These are phyloP conservation scores for Sophora flavescens DNA, from an alignment of 306 rosid genomes.

Conservation along the genomic window DNA sequence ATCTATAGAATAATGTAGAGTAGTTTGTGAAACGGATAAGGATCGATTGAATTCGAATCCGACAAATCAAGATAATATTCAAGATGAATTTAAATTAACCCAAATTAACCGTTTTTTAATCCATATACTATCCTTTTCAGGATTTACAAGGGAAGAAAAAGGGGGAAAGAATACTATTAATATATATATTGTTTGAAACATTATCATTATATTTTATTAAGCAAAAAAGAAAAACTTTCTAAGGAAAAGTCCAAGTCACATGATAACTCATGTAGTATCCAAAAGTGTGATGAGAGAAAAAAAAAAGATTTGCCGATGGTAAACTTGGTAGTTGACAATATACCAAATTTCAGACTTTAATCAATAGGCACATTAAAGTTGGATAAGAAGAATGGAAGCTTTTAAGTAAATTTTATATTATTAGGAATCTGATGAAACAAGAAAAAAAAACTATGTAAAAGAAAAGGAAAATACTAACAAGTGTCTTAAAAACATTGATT, in stretches of 20 bases:
- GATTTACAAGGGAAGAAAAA: background rate
- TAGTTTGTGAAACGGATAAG: no score
- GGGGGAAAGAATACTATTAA: background rate
- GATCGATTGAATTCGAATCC: no score
- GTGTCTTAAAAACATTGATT: no score
- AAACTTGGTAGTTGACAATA: slow-evolving; percentile 37
- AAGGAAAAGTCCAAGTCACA: slow-evolving; percentile 40
- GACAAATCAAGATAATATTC: no score
- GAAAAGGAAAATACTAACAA: no score
- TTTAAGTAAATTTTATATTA: slow-evolving; percentile 3
- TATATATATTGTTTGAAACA: background rate
- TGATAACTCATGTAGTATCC: slow-evolving; percentile 21
- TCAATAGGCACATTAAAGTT: slow-evolving; percentile 21
- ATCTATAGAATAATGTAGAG: background rate
- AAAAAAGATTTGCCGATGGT: slow-evolving; percentile 26
- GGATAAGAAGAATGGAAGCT: background rate
- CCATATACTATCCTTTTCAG: no score
- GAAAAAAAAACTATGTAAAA: background rate
- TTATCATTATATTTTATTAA: background rate
- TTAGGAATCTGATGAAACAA: background rate
- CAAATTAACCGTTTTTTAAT: no score
- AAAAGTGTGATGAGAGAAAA: slow-evolving; percentile 27
- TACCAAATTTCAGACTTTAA: slow-evolving; percentile 5
- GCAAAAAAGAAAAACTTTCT: background rate
- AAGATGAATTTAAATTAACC: no score